Evolutionary conservation across 345 rosid species (phyloP), one percentile per base, ranked within the genome.

Genomic region (Leavenworthia alabamica): DNA sequence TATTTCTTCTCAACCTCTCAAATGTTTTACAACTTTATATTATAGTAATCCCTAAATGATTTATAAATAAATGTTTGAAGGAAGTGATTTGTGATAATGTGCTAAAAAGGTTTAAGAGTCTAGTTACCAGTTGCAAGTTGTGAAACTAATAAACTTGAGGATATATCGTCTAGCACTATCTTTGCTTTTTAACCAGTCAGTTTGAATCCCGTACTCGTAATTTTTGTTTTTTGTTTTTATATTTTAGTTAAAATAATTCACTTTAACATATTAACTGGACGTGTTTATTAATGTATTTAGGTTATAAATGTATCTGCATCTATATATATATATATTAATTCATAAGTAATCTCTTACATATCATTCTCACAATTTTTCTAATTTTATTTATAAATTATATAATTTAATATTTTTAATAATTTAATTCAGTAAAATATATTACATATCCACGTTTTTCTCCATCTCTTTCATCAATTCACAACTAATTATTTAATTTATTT

Each of bases 1-100:
- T 51, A 50, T 15, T 50, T 50, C 46, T 59, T 59, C 45, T 31
- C 66, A 50, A n/a, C 66, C 60, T 67, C 60, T 29, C 51, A 56
- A 35, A n/a, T n/a, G n/a, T n/a, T n/a, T n/a, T n/a, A n/a, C n/a
- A n/a, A n/a, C n/a, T n/a, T n/a, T n/a, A n/a, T n/a, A n/a, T n/a
- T n/a, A n/a, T n/a, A n/a, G n/a, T n/a, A 20, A 20, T 20, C 22
- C 22, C 22, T 1, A 50, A 3, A 49, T 1, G 16, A 1, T 3
- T 11, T 22, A 2, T 4, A 23, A 23, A 12, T 1, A 22, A 46
- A 22, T 1, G 1, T 3, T 8, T 7, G 2, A 16, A 8, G 46
- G 22, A 42, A 42, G 22, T 41, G 46, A 13, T 11, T 41, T 13
- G 17, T 39, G 16, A 39, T 14, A 15, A 39, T 41, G 24, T 42